Percentiles rank a stretch among this genome's conserved stretches.
These are phyloP conservation scores for Teratosphaeria epicoccoides DNA, from an alignment of 2,329 filamentous ascomycete genomes.

Conservation along the genomic window DNA sequence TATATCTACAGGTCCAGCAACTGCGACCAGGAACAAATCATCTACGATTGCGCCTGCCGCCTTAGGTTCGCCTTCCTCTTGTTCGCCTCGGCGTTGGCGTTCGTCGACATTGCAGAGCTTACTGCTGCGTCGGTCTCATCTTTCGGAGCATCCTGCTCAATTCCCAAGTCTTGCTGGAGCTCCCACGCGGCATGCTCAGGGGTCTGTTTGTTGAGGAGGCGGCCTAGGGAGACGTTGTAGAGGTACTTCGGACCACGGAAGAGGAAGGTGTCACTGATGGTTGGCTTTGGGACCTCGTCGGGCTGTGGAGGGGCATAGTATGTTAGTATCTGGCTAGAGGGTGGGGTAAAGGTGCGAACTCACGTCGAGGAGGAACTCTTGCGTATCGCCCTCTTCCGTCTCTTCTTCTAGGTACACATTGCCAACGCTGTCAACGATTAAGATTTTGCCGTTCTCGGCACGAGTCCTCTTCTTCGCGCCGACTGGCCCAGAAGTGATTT, in stretches of 20 bases:
- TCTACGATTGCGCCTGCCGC: conserved; percentile 3
- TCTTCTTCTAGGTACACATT: conserved; percentile 93
- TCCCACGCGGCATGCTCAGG: conserved; percentile 19
- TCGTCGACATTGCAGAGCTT: conserved; percentile 32
- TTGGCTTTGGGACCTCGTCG: conserved; percentile 68
- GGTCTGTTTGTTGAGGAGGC: conserved; percentile 30
- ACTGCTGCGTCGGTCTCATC: conserved; percentile 29
- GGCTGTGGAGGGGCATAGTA: conserved; percentile 39
- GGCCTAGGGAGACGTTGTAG: conserved; percentile 44
- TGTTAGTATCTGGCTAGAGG: conserved; percentile 1
- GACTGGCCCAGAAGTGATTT: conserved; percentile 47
- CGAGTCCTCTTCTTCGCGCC: conserved; percentile 79
- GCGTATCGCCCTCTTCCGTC: conserved; percentile 71
- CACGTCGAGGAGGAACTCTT: conserved; percentile 82
- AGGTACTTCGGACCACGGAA: conserved; percentile 66
- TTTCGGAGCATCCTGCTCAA: conserved; percentile 26
- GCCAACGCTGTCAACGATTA: conserved; percentile 83
- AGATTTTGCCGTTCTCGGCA: conserved; percentile 87
- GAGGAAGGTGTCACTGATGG: conserved; percentile 71
- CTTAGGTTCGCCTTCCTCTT: conserved; percentile 26
- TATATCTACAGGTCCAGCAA: neutral
- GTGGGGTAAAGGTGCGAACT: conserved; percentile 29
- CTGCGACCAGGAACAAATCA: neutral
- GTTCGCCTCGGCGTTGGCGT: conserved; percentile 36
- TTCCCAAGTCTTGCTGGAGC: conserved; percentile 16